Conservation (phyloP, 148 eudicot species). For the Polygonum aviculare region DNA sequence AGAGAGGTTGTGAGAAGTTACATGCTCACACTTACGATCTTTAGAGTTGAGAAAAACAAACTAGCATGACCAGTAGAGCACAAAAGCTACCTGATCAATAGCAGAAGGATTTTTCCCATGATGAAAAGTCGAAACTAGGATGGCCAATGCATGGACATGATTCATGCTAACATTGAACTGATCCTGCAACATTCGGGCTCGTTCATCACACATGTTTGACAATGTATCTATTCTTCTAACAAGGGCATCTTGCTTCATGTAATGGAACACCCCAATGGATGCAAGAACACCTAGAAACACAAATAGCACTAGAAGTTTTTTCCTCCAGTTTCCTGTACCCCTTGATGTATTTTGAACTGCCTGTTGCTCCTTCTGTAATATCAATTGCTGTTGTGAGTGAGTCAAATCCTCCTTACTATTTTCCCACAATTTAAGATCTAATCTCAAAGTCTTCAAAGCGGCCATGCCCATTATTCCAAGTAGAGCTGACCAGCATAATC, state of each 20-base stretch:
- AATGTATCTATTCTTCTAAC: conserved; percentile 46
- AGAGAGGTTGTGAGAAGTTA: background rate
- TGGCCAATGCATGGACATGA: conserved; percentile 87
- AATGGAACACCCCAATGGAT: background rate
- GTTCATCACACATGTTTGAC: conserved; percentile 82
- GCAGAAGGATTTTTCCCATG: conserved; percentile 76
- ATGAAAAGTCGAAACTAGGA: conserved; percentile 82
- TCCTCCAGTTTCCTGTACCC: conserved; percentile 6
- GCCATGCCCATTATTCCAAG: conserved; percentile 1
- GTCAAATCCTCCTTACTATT: conserved; percentile 13
- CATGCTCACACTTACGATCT: background rate
- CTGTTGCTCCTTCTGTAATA: conserved; percentile 3
- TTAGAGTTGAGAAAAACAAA: background rate
- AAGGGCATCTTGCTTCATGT: conserved; percentile 4
- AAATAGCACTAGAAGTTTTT: conserved; percentile 2
- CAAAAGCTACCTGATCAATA: conserved; percentile 62
- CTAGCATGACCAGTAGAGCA: background rate
- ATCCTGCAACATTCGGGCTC: conserved; percentile 93
- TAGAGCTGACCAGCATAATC: conserved; percentile 2
- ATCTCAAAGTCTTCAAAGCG: conserved; percentile 1
- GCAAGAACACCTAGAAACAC: background rate
- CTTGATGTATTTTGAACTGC: conserved; percentile 8
- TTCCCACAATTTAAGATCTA: background rate
- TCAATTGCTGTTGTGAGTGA: conserved; percentile 17
- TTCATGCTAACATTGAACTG: conserved; percentile 96